phyloP scores from a whole-genome alignment of 306 rosid genomes.

The Neltuma alba region DNA sequence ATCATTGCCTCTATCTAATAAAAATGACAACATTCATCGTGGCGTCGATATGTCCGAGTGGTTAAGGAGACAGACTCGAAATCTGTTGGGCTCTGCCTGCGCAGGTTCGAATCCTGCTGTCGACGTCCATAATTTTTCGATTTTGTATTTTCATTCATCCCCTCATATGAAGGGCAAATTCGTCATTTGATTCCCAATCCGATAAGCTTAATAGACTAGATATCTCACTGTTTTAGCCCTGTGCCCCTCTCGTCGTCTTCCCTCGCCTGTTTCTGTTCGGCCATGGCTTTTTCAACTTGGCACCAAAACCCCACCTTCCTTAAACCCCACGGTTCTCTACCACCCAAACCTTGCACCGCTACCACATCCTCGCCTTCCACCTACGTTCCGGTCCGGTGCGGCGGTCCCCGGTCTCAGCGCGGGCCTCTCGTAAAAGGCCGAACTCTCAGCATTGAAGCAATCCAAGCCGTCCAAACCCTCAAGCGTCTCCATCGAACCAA shows the following conservation, averaged over 20 bases:
- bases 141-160: accelerated
- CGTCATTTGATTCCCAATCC: background rate
- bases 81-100: conserved; percentile 84
- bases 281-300: conserved; percentile 68
- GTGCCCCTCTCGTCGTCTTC: background rate
- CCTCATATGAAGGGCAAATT: background rate
- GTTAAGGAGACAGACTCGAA: conserved; percentile 91
- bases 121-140: conserved; percentile 34
- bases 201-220: too few relatives aligned
- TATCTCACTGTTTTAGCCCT: background rate
- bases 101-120: conserved; percentile 90
- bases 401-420: conserved; percentile 93
- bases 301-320: conserved; percentile 49
- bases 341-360: conserved; percentile 3
- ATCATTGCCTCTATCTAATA: too few relatives aligned
- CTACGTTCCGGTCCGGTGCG: conserved; percentile 55
- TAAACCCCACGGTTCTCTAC: conserved; percentile 37
- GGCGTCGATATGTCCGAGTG: conserved; percentile 82
- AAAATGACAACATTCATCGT: background rate
- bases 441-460: conserved; percentile 87
- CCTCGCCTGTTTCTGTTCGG: too few relatives aligned
- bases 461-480: conserved; percentile 87
- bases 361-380: conserved; percentile 32
- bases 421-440: conserved; percentile 87
- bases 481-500: conserved; percentile 69